Evolutionary conservation across 306 rosid genomes (phyloP), one percentile per base, ranked within the genome.

Genomic region (Dalbergia cochinchinensis): DNA sequence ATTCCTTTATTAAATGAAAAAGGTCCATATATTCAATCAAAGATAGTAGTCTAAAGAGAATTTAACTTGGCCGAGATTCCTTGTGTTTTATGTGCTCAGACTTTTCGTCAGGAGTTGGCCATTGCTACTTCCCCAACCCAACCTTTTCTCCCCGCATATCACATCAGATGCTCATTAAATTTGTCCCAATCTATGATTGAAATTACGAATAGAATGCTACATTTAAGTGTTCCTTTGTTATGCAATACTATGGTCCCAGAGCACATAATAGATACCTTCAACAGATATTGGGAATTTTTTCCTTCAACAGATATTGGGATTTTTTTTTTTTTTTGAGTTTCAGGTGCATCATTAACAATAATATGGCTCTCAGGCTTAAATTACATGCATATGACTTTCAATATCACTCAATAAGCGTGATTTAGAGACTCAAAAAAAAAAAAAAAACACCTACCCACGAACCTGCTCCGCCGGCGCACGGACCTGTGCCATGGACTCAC

Each of bases 51-150:
- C 5, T 42, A 22, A 54, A 55, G 26, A 18, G 10, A 45, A 59
- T 13, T 68, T 19, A 8, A 78, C 20, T 14, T 66, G 12, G 47
- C 58, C 10, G 18, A 69, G 58, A 80, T 26, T 70, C 75, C 78
- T 71, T 64, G 48, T 64, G 48, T 61, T 77, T 42, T 54, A 64
- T 71, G 69, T 69, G 73, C 63, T 76, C 13, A 42, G 8, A n/a
- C 18, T 12, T 62, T 69, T 16, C 4, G 22, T 39, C 4, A 10
- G 55, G 74, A 76, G 78, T 76, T 82, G 78, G 76, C 85, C 45
- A 8, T 69, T 69, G 55, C 59, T 41, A 60, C 39, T 45, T 66
- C 41, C 34, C 57, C 71, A 34, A 48, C 71, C 60, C 16, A 74
- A 61, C 15, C 31, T 41, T 61, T 10, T 26, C 58, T 62, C 11